Base-by-base conservation (phyloP, 148 eudicot species). In the Cornus controversa region DNA sequence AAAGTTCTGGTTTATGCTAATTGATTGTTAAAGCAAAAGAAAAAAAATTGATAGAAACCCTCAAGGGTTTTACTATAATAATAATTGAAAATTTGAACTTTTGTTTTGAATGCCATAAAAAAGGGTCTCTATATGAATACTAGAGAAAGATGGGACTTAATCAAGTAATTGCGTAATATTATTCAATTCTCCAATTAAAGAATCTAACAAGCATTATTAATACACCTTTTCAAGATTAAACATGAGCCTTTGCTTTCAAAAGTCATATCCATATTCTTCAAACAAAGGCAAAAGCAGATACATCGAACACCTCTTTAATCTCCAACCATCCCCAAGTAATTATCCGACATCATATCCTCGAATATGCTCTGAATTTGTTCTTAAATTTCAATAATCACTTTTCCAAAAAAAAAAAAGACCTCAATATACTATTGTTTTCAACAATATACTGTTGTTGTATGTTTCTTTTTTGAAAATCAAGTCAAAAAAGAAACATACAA, bases 171-270 rank as follows among this genome's bases (percentile, higher is more conserved):
- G 57, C 57, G 20, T 50, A 11, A 50, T 50, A 50, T 7, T 11
- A 50, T 16, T 50, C 57, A 45, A 45, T 23, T 70, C n/a, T 24
- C 29, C 11, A 45, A 70, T 47, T 70, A 45, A 25, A 70, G 60
- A 70, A 70, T 70, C 25, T 13, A 40, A 42, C 10, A 26, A 13
- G 31, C 37, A 15, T 25, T 18, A 15, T 25, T 18, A 53, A 28
- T 8, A 10, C 37, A 18, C 64, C 40, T 63, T 72, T 50, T 40
- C 45, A 40, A 40, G 45, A 4, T 6, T 72, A 50, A 26, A 50
- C 15, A 72, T 25, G 64, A 50, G 75, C 75, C 75, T 72, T 23
- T 72, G 8, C 75, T 72, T 72, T 72, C 25, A 47, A 72, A 28
- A 72, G 37, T 72, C 40, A 26, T 26, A 15, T 71, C 34, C 34